These are phyloP conservation scores for Urostyla sp. DNA, from an alignment of 73 alveolate genomes.

Conservation along the genomic window DNA sequence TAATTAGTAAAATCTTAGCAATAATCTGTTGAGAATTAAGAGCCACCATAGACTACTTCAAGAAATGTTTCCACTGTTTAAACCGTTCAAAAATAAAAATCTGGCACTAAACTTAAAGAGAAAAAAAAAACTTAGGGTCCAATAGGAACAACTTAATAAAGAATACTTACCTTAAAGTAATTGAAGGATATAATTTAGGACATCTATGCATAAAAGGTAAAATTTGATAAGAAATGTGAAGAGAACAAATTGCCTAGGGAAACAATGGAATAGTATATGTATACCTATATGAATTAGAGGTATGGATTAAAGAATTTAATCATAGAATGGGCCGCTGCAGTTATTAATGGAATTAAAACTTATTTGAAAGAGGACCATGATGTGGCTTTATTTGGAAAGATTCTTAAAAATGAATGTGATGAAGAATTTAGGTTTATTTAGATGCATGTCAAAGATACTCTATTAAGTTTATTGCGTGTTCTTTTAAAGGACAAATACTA, in stretches of 20 bases:
- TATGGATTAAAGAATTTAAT: constrained; percentile 95
- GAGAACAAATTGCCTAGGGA: constrained; percentile 94
- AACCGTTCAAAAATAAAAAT: neutral
- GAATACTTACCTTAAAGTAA: constrained; percentile 80
- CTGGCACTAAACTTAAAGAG: neutral
- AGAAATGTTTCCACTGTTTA: constrained; percentile 1
- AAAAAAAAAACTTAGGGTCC: constrained; percentile 58
- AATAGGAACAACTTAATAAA: constrained; percentile 61
- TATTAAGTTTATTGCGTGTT: constrained; percentile 86
- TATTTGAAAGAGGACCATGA: constrained; percentile 92
- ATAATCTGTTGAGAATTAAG: neutral
- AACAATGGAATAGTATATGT: constrained; percentile 97
- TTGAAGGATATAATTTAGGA: constrained; percentile 89
- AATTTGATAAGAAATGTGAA: constrained; percentile 90
- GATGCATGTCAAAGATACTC: constrained; percentile 93
- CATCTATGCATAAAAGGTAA: constrained; percentile 86
- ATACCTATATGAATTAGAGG: constrained; percentile 92
- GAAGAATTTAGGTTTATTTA: constrained; percentile 95
- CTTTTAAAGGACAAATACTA: constrained; percentile 84
- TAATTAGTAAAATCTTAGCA: constrained; percentile 4
- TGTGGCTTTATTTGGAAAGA: constrained; percentile 96
- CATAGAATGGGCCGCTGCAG: constrained; percentile 96
- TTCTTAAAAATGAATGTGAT: constrained; percentile 97
- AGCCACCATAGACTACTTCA: constrained; percentile 31
- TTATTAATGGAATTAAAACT: constrained; percentile 90